A percentile compares a stretch with the other conserved stretches of the same genome.
Evolutionary conservation across 495 filamentous ascomycete genomes (phyloP).

Genomic region (Penicillium robsamsonii): DNA sequence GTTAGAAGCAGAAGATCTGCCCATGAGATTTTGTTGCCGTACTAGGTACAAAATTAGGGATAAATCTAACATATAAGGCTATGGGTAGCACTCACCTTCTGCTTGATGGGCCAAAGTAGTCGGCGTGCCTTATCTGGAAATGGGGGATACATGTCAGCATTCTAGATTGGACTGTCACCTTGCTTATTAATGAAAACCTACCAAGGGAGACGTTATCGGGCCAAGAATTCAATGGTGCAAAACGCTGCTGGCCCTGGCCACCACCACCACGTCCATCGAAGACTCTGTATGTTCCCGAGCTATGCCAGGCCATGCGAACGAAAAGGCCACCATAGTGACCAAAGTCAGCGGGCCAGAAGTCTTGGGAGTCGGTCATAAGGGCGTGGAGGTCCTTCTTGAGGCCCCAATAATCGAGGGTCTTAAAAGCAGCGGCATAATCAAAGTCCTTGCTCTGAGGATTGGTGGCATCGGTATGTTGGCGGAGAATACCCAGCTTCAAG

Average conservation of each 20-base stretch:
- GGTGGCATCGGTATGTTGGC: conserved; percentile 61
- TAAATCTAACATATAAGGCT: neutral
- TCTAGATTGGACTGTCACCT: too few relatives aligned
- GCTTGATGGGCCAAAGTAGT: conserved; percentile 75
- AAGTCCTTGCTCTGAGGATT: conserved; percentile 61
- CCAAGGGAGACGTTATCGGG: conserved; percentile 70
- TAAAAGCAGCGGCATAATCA: conserved; percentile 67
- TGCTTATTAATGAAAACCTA: neutral
- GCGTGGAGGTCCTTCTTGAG: conserved; percentile 66
- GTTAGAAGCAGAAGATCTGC: conserved; percentile 66
- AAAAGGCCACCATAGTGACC: conserved; percentile 76
- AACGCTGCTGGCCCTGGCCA: conserved; percentile 69
- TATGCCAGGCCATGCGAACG: conserved; percentile 76
- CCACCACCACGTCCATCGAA: conserved; percentile 70
- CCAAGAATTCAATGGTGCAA: conserved; percentile 77
- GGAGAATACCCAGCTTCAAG: conserved; percentile 66
- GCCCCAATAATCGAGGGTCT: conserved; percentile 64
- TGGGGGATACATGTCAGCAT: neutral
- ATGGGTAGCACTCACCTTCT: conserved; percentile 42
- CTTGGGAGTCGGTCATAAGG: conserved; percentile 72
- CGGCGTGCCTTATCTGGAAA: conserved; percentile 64
- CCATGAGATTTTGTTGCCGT: conserved; percentile 77
- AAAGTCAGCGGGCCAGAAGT: conserved; percentile 76
- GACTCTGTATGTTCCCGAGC: conserved; percentile 70
- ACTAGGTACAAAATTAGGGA: conserved; percentile 27